Evolutionary conservation across 177 flowering plant genomes (phyloP), one percentile per base, ranked within the genome.

Genomic region (Vitis hybrid): DNA sequence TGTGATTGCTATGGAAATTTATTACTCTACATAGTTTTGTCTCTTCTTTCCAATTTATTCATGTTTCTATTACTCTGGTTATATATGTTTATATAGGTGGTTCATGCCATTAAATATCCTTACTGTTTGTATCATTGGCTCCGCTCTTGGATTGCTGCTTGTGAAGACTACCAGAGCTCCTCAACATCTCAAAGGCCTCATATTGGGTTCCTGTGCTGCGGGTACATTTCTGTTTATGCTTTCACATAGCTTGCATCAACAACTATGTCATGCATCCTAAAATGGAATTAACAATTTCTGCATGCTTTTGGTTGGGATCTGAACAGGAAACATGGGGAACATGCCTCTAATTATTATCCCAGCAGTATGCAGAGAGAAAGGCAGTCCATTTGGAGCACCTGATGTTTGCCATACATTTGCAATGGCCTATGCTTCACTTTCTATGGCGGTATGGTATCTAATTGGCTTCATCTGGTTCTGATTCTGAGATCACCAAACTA

Each of bases 81-180:
- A 5, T 13, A 34, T 69, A 32, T 68, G 72, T 62, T 26, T 2
- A 26, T 26, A 2, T 26, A 89, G 93, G 88, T 89, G 93, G 93
- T 89, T 83, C 78, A 86, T 89, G 90, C 93, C 90, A 18, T 4
- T 89, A 19, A 87, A 89, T 68, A 78, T 89, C 48, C 80, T 89
- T 19, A 3, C 82, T 60, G 85, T 86, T 50, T 84, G 75, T 65
- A 66, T 87, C 10, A 30, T 82, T 69, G 93, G 91, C 55, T 84
- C 91, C 2, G 72, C 57, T 5, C 65, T 72, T 3, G 75, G 65
- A 64, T 66, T 65, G 75, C 51, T 72, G 18, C 65, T 72, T 1
- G 23, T 66, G 10, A 72, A 66, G 65, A 6, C 30, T 12, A 66
- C 75, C 3, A 58, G 60, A 50, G 40, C 69, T 48, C 74, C 74